phyloP scores from a whole-genome alignment of 768 basidiomycete species.

The Chiua virens region DNA sequence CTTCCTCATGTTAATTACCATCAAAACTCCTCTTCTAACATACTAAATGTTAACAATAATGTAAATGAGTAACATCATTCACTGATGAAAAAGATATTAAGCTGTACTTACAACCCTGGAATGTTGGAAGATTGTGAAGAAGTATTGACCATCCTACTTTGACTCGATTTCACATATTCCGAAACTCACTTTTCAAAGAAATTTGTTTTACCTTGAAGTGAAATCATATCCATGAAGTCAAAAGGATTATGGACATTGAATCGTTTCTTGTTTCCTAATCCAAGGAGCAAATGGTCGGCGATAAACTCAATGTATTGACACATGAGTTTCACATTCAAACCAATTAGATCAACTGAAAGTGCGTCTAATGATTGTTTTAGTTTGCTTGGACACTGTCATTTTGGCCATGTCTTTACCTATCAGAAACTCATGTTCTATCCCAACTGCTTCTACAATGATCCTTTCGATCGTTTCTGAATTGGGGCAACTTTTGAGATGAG shows the following conservation, averaged over 20 bases:
- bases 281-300: constrained; percentile 82
- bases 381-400: no score
- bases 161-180: constrained; percentile 70
- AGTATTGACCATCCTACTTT: no score
- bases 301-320: constrained; percentile 90
- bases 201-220: constrained; percentile 93
- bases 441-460: constrained; percentile 82
- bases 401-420: no score
- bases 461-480: constrained; percentile 70
- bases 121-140: no score
- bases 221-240: constrained; percentile 96
- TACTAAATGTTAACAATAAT: no score
- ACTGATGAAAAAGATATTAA: no score
- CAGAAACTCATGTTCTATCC: constrained; percentile 86
- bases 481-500: constrained; percentile 75
- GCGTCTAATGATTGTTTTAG: constrained; percentile 52
- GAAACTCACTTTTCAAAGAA: constrained; percentile 97
- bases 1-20: no score
- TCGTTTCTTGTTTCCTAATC: constrained; percentile 78
- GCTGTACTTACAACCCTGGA: no score
- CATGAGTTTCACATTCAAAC: constrained; percentile 90
- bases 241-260: constrained; percentile 82
- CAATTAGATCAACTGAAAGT: constrained; percentile 81
- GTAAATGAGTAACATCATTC: no score
- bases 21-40: no score